Percentiles rank a stretch among this genome's conserved stretches.
phyloP scores from a whole-genome alignment of 352 stramenopile genomes.

The Phytophthora nicotianae region DNA sequence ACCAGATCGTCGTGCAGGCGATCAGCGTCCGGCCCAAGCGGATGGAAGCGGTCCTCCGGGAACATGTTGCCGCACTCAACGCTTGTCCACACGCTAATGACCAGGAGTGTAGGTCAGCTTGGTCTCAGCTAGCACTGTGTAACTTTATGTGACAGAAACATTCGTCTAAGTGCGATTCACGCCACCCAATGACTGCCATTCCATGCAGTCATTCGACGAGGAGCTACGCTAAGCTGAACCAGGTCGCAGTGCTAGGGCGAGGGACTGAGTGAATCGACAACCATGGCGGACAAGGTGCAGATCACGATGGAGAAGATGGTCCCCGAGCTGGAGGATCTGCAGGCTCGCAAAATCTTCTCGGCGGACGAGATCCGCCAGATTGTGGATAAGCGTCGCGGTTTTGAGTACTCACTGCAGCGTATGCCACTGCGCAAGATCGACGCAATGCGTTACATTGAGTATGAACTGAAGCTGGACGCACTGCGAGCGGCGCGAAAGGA shows the following conservation, averaged over 20 bases:
- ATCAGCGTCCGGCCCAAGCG: constrained; percentile 70
- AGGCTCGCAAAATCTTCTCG: constrained; percentile 86
- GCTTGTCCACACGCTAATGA: not conserved
- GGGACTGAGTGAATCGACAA: constrained; percentile 8
- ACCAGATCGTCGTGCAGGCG: constrained; percentile 73
- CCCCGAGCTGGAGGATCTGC: constrained; percentile 93
- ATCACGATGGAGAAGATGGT: constrained; percentile 95
- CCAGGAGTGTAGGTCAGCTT: not conserved
- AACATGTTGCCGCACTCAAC: constrained; percentile 53
- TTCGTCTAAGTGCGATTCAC: constrained; percentile 30
- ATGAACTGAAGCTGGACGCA: constrained; percentile 92
- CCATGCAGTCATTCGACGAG: constrained; percentile 1
- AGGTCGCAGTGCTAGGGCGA: not conserved
- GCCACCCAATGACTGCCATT: constrained; percentile 15
- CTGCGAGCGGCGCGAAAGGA: constrained; percentile 87
- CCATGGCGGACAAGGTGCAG: constrained; percentile 94
- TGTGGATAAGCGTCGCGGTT: constrained; percentile 87
- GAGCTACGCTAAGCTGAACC: constrained; percentile 1
- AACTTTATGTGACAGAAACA: not conserved
- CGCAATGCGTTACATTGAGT: constrained; percentile 93
- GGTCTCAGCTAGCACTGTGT: not conserved
- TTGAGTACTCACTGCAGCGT: constrained; percentile 93
- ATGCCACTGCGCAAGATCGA: constrained; percentile 91
- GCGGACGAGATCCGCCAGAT: constrained; percentile 91
- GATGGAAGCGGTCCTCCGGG: constrained; percentile 82